Base-by-base conservation (phyloP, 2,329 filamentous ascomycete genomes). In the Botryosphaeria agaves region DNA sequence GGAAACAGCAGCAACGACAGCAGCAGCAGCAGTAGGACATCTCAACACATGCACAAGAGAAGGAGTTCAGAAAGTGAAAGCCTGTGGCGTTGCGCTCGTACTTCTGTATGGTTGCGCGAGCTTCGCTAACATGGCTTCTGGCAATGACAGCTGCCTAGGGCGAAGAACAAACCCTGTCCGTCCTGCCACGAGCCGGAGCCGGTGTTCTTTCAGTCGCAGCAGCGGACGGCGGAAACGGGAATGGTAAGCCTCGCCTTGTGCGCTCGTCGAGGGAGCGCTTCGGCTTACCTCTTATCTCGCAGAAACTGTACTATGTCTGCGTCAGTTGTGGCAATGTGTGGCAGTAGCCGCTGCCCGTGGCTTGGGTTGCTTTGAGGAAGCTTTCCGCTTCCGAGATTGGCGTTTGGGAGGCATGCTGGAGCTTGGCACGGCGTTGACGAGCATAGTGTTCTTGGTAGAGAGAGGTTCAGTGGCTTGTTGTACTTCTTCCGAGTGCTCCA, bases 151-250 rank as follows among this genome's bases (percentile, higher is more conserved):
- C 80, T 95, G 54, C 89, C 89, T 40, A 77, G 85, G 47, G 76
- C 83, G 45, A 81, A 83, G 52, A 83, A 80, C 58, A 68, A 69
- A n/a, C n/a, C n/a, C 36, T 98, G 89, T 60, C 83, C 84, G 31
- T 69, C 65, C 43, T 98, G 91, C 64, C 68, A 70, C 41, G 79
- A 89, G 54, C 72, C 74, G 43, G 85, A 95, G 59, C 84, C 85
- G 27, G 91, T 98, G 36, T 98, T 93, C 62, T 98, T 98, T 64
- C 89, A 98, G 62, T 94, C 85, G 37, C 89, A 98, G 53, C 85
- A 95, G 62, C 79, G 89, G 57, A 93, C 79, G 43, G 82, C 83
- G 29, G 85, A 95, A 56, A 98, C 89, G 26, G 89, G 89, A 61
- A 98, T 98, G 89, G 89, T 95, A 58, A 66, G 79, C 42, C 29